phyloP scores from a whole-genome alignment of 371 early-diverging fungal species.

The Lichtheimia hyalospora region DNA sequence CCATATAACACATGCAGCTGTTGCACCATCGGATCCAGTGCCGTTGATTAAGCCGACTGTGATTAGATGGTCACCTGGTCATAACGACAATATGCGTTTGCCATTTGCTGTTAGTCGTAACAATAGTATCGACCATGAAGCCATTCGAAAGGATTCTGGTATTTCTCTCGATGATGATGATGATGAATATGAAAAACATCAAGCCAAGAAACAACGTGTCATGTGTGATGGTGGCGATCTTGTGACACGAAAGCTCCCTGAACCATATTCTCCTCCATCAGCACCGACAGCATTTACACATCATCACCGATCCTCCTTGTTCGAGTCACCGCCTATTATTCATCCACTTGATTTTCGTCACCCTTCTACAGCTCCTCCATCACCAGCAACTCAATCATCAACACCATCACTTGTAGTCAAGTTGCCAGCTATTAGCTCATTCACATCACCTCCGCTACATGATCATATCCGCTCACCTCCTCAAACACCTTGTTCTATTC shows the following conservation, averaged over 20 bases:
- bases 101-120: neutral
- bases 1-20: neutral
- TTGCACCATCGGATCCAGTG: slow-evolving; percentile 7
- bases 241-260: slow-evolving; percentile 25
- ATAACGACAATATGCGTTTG: slow-evolving; percentile 8
- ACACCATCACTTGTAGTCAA: slow-evolving; percentile 12
- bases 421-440: slow-evolving; percentile 21
- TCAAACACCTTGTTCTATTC: slow-evolving; percentile 7
- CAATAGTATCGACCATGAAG: neutral
- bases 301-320: slow-evolving; percentile 11
- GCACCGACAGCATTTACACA: neutral
- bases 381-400: slow-evolving; percentile 6
- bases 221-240: slow-evolving; percentile 26
- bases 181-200: neutral
- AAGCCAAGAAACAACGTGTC: slow-evolving; percentile 32
- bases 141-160: slow-evolving; percentile 38
- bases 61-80: slow-evolving; percentile 32
- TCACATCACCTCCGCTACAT: slow-evolving; percentile 7
- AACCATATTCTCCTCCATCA: slow-evolving; percentile 19
- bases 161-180: slow-evolving; percentile 20
- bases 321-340: slow-evolving; percentile 17
- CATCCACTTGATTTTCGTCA: slow-evolving; percentile 29
- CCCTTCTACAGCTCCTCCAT: slow-evolving; percentile 16
- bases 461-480: slow-evolving; percentile 19
- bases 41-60: slow-evolving; percentile 48